Percentiles rank a stretch among this genome's conserved stretches.
Evolutionary conservation across 148 eudicot species (phyloP).

Genomic region (Nyssa sinensis): DNA sequence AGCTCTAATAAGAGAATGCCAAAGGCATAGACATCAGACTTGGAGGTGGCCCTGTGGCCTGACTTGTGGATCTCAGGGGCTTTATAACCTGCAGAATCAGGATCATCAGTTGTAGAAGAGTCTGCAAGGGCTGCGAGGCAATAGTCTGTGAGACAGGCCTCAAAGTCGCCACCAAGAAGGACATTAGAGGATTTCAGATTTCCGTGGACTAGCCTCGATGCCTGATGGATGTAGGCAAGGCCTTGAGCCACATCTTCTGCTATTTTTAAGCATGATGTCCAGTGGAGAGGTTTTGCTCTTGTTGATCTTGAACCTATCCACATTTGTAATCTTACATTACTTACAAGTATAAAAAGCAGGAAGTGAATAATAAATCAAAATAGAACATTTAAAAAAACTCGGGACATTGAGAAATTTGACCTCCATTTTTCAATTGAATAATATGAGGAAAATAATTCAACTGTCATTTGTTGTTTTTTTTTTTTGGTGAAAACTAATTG

Average conservation of each 20-base stretch:
- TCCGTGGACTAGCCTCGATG: constrained; percentile 57
- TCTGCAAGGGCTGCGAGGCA: constrained; percentile 42
- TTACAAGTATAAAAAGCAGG: neutral
- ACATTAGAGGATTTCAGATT: constrained; percentile 63
- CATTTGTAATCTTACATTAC: too few relatives aligned
- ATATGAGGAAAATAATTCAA: too few relatives aligned
- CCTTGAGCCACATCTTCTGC: too few relatives aligned
- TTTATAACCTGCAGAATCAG: constrained; percentile 35
- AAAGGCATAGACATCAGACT: constrained; percentile 57
- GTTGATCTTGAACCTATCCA: constrained; percentile 59
- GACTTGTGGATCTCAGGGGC: constrained; percentile 56
- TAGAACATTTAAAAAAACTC: neutral
- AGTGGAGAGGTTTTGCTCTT: constrained; percentile 69
- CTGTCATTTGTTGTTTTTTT: too few relatives aligned
- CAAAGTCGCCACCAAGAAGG: constrained; percentile 61
- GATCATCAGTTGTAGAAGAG: constrained; percentile 29
- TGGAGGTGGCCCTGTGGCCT: constrained; percentile 32
- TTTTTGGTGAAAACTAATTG: too few relatives aligned
- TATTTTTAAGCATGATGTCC: too few relatives aligned
- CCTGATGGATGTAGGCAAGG: constrained; percentile 72
- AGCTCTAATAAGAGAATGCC: constrained; percentile 63
- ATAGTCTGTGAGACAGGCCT: constrained; percentile 68
- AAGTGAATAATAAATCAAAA: neutral
- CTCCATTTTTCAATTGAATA: too few relatives aligned
- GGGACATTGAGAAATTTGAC: too few relatives aligned